Conservation (phyloP, 805 yeast genomes). For the Kazachstania africana region DNA sequence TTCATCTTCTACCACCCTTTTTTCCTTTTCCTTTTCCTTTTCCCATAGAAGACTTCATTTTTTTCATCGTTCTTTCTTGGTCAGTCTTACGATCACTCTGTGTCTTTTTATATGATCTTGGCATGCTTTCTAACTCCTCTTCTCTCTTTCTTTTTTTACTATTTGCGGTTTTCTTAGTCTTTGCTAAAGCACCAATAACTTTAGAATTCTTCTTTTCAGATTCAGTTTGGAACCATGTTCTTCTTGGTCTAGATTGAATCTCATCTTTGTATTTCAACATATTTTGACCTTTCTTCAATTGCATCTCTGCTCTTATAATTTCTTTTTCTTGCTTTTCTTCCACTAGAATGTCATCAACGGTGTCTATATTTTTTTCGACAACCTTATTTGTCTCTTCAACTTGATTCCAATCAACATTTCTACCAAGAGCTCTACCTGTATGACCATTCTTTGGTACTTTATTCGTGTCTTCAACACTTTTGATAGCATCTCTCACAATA, state of each 20-base stretch:
- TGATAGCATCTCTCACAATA: conserved; percentile 85
- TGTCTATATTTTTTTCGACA: conserved; percentile 46
- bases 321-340: conserved; percentile 90
- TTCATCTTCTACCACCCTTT: not conserved
- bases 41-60: conserved; percentile 20
- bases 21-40: conserved; percentile 7
- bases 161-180: conserved; percentile 41
- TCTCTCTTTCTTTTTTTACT: conserved; percentile 61
- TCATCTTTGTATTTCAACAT: conserved; percentile 69
- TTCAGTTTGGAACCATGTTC: conserved; percentile 87
- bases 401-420: conserved; percentile 83
- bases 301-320: conserved; percentile 80
- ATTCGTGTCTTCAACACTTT: conserved; percentile 39
- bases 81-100: conserved; percentile 51
- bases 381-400: conserved; percentile 57
- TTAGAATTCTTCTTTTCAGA: conserved; percentile 32
- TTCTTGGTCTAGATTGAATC: conserved; percentile 78
- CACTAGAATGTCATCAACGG: conserved; percentile 63
- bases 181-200: conserved; percentile 29
- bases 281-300: conserved; percentile 75
- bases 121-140: conserved; percentile 46
- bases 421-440: conserved; percentile 58
- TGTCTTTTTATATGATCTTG: conserved; percentile 70
- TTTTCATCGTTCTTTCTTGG: conserved; percentile 32
- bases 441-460: conserved; percentile 29